Percentiles rank a stretch among this genome's conserved stretches.
These are phyloP conservation scores for Immersiella caudata DNA, from an alignment of 495 filamentous ascomycete genomes.

Conservation along the genomic window DNA sequence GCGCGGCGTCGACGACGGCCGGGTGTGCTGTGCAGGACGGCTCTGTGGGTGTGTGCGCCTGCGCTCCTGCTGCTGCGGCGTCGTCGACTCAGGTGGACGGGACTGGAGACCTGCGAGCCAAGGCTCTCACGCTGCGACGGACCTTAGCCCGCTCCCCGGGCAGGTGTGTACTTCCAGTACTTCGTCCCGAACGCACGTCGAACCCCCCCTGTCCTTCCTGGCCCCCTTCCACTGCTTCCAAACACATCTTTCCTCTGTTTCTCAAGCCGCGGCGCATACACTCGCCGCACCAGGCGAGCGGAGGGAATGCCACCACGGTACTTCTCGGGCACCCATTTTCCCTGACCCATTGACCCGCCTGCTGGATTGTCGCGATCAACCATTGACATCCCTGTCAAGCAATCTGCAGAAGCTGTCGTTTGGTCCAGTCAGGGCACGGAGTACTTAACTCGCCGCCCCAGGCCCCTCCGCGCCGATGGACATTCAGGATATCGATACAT, in stretches of 20 bases:
- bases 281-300: slow-evolving; percentile 5
- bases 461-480: slow-evolving; percentile 29
- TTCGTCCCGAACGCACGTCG: background rate
- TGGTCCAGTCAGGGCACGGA: slow-evolving; percentile 26
- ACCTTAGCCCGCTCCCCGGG: slow-evolving; percentile 21
- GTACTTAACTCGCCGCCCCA: slow-evolving; percentile 29
- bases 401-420: slow-evolving; percentile 32
- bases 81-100: slow-evolving; percentile 5
- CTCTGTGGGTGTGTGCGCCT: background rate
- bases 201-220: slow-evolving; percentile 20
- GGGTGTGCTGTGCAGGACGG: slow-evolving; percentile 4
- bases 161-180: background rate
- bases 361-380: slow-evolving; percentile 35
- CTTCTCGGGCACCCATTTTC: slow-evolving; percentile 25
- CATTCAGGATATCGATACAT: slow-evolving; percentile 26
- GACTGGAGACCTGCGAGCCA: slow-evolving; percentile 10
- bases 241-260: slow-evolving; percentile 28
- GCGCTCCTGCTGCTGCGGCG: background rate
- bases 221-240: slow-evolving; percentile 35
- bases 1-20: background rate
- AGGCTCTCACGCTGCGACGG: background rate
- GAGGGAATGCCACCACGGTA: slow-evolving; percentile 22
- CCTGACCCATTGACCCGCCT: slow-evolving; percentile 38
- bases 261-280: slow-evolving; percentile 24
- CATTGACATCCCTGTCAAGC: slow-evolving; percentile 36